Percentiles rank a stretch among this genome's conserved stretches.
Conservation (phyloP, 768 basidiomycete species). For the Trametes meyenii region DNA sequence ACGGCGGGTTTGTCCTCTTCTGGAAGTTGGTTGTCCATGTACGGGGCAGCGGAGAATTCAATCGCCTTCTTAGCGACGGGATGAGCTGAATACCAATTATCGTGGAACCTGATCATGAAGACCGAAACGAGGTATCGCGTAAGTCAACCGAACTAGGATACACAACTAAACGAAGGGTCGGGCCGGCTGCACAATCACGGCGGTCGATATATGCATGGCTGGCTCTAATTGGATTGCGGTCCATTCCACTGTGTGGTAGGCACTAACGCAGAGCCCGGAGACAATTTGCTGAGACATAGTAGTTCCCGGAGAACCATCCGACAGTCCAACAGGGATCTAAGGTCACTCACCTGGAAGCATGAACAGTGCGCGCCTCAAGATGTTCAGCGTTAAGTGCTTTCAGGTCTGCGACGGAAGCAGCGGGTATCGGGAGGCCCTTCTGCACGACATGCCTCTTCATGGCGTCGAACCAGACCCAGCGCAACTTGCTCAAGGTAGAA, state of each 20-base stretch:
- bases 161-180: too few relatives aligned
- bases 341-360: conserved; percentile 28
- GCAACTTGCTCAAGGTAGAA: conserved; percentile 35
- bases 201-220: too few relatives aligned
- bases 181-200: too few relatives aligned
- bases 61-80: conserved; percentile 29
- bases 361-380: conserved; percentile 38
- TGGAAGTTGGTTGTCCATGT: conserved; percentile 16
- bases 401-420: conserved; percentile 30
- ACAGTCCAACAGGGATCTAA: too few relatives aligned
- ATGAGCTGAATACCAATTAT: conserved; percentile 37
- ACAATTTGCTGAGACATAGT: too few relatives aligned
- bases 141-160: too few relatives aligned
- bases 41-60: conserved; percentile 29
- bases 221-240: too few relatives aligned
- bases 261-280: too few relatives aligned
- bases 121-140: too few relatives aligned
- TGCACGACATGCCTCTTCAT: conserved; percentile 37
- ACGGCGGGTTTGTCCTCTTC: conserved; percentile 23
- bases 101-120: conserved; percentile 33
- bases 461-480: conserved; percentile 42
- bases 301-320: too few relatives aligned
- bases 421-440: conserved; percentile 38
- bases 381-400: conserved; percentile 35
- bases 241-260: too few relatives aligned